These are phyloP conservation scores for Coccomyxa sp. DNA, from an alignment of 139 green algal genomes.

Conservation along the genomic window DNA sequence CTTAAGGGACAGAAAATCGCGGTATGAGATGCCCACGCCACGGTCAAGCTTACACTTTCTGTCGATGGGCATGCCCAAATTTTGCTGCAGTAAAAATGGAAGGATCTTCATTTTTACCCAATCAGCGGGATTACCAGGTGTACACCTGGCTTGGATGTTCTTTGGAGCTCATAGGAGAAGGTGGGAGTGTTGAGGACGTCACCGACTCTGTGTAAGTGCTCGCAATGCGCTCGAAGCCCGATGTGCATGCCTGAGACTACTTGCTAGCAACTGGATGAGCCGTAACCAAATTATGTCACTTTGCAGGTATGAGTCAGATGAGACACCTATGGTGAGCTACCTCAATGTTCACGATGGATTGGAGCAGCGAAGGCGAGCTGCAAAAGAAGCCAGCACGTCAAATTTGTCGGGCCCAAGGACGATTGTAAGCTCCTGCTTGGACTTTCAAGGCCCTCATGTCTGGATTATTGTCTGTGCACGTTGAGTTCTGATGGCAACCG, in stretches of 20 bases:
- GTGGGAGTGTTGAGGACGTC: conserved; percentile 33
- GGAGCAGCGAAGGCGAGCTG: conserved; percentile 40
- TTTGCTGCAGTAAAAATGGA: no score
- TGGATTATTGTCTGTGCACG: neutral
- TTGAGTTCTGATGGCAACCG: neutral
- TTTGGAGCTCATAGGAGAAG: conserved; percentile 27
- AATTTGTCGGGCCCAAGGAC: conserved; percentile 21
- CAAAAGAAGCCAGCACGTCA: conserved; percentile 18
- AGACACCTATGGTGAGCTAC: conserved; percentile 82
- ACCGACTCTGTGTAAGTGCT: conserved; percentile 48
- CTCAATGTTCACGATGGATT: conserved; percentile 72
- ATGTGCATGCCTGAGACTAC: neutral
- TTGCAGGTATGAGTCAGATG: conserved; percentile 68
- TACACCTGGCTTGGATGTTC: conserved; percentile 76
- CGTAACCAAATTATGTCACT: no score
- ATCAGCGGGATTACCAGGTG: conserved; percentile 36
- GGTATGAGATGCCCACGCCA: conserved; percentile 26
- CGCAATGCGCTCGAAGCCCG: neutral
- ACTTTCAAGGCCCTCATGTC: neutral
- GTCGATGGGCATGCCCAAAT: no score
- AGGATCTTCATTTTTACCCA: no score
- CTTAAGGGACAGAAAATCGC: conserved; percentile 74
- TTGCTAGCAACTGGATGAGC: neutral
- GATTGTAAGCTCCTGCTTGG: conserved; percentile 16
- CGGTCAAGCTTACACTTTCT: no score